A percentile compares a stretch with the other conserved stretches of the same genome.
Evolutionary conservation across 1,284 basidiomycete genomes (phyloP).

Genomic region (Apiotrichum domesticum): DNA sequence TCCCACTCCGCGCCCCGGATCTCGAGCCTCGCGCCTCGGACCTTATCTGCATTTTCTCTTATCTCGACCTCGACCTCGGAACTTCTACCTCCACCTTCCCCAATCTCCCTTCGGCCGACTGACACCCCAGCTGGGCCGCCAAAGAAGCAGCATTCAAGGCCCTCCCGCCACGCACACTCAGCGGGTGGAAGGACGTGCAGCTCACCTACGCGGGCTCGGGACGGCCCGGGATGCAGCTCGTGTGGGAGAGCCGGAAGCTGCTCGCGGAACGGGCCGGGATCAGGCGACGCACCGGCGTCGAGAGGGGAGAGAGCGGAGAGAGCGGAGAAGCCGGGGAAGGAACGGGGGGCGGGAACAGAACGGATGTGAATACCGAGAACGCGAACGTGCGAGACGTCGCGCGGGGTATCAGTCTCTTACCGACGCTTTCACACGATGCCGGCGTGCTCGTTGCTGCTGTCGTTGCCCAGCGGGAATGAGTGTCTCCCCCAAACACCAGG

Average conservation of each 20-base stretch:
- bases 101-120: neutral
- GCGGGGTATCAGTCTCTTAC: slow-evolving; percentile 51
- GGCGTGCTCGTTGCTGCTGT: slow-evolving; percentile 74
- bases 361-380: neutral
- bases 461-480: slow-evolving; percentile 52
- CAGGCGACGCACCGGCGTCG: neutral
- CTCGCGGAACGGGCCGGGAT: neutral
- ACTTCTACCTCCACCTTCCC: neutral
- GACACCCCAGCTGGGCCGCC: slow-evolving; percentile 60
- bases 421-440: slow-evolving; percentile 75
- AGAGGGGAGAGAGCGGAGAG: neutral
- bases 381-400: neutral
- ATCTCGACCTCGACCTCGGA: no score
- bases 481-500: neutral
- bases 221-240: slow-evolving; percentile 19
- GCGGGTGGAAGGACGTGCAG: slow-evolving; percentile 64
- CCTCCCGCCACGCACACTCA: slow-evolving; percentile 59
- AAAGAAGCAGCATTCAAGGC: slow-evolving; percentile 93
- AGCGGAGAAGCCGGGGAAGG: neutral
- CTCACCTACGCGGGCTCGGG: slow-evolving; percentile 23
- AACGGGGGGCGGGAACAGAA: neutral
- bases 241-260: neutral
- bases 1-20: no score
- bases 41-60: no score
- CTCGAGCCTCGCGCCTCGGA: no score